Conservation (phyloP, 306 rosid species). For the Quercus cerris region DNA sequence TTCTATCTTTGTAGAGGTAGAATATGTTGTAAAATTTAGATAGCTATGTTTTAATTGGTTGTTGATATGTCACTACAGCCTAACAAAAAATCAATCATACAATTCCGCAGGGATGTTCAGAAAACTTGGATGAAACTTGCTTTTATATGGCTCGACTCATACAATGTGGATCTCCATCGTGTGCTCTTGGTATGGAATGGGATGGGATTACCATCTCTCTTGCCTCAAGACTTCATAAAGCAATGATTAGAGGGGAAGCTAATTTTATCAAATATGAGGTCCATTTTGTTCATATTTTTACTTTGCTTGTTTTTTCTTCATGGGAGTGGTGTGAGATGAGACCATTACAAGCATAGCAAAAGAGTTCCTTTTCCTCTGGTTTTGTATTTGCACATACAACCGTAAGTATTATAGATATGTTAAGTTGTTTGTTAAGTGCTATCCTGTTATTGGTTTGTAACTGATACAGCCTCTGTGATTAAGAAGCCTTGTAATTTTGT, state of each 20-base stretch:
- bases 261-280: background rate
- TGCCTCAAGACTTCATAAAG: background rate
- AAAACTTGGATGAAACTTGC: slow-evolving; percentile 6
- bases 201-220: background rate
- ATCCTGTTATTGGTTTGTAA: too few species aligned
- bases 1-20: background rate
- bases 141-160: background rate
- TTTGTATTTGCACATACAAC: background rate
- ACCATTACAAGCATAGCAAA: background rate
- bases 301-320: background rate
- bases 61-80: background rate
- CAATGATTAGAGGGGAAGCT: background rate
- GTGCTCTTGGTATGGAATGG: background rate
- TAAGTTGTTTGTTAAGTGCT: too few species aligned
- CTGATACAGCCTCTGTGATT: too few species aligned
- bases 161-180: background rate
- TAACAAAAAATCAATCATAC: background rate
- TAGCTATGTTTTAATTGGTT: background rate
- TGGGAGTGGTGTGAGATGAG: background rate
- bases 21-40: background rate
- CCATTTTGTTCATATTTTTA: background rate
- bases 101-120: background rate
- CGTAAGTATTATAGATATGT: background rate
- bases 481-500: too few species aligned
- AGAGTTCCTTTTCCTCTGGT: background rate